Conservation (phyloP, 345 rosid genomes). For the Eucalyptus tenuipes region DNA sequence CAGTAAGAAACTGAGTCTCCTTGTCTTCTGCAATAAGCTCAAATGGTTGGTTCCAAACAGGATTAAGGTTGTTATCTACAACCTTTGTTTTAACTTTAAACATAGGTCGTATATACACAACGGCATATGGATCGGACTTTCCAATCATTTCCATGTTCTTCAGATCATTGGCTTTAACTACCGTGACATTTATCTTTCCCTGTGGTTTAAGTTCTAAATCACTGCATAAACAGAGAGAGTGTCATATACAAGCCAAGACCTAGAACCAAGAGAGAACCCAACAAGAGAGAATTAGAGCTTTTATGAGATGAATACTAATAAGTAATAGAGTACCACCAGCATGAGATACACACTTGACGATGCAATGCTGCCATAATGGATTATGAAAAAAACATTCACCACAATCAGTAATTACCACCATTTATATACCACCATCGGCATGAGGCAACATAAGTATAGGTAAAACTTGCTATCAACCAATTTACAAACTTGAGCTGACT, state of each 20-base stretch:
- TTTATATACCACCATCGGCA: background rate
- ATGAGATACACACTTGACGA: background rate
- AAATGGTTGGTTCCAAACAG: conserved; percentile 82
- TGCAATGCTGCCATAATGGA: background rate
- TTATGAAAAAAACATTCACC: background rate
- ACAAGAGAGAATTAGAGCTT: background rate
- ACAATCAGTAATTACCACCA: background rate
- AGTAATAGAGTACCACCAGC: background rate
- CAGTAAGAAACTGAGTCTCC: conserved; percentile 73
- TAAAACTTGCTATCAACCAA: background rate
- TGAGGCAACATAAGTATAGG: background rate
- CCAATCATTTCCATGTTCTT: conserved; percentile 99
- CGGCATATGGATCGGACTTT: conserved; percentile 93
- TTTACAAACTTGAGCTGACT: background rate
- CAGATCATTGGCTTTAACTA: conserved; percentile 71
- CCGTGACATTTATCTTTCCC: conserved; percentile 62
- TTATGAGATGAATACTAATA: background rate
- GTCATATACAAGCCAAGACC: background rate
- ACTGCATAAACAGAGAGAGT: conserved; percentile 26
- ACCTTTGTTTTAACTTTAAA: conserved; percentile 78
- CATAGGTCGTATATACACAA: conserved; percentile 61
- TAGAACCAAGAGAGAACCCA: background rate
- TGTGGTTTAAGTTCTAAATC: conserved; percentile 97
- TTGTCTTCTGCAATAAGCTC: conserved; percentile 94
- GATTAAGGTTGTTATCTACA: conserved; percentile 87